Evolutionary conservation across 164 flowering plant species (phyloP).

Genomic region (Protea cynaroides): DNA sequence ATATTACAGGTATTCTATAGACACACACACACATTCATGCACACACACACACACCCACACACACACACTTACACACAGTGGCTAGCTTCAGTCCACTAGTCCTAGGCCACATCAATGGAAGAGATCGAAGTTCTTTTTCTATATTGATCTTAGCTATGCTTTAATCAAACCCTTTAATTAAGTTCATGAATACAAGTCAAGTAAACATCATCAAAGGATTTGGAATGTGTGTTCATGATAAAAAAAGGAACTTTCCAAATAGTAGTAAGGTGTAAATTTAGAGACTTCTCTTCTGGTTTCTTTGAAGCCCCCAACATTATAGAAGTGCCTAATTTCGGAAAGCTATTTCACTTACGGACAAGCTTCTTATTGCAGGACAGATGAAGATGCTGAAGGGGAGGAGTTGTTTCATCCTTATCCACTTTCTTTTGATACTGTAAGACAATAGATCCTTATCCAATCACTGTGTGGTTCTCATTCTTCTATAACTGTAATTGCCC

Average conservation of each 20-base stretch:
- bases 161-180: too few species aligned
- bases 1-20: slow-evolving; percentile 40
- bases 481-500: background rate
- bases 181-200: too few species aligned
- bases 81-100: too few species aligned
- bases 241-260: too few species aligned
- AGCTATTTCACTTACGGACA: background rate
- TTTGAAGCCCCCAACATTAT: background rate
- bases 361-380: slow-evolving; percentile 32
- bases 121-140: too few species aligned
- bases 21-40: too few species aligned
- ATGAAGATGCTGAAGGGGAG: slow-evolving; percentile 46
- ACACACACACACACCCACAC: too few species aligned
- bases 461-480: background rate
- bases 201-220: too few species aligned
- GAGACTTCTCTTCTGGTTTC: background rate
- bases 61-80: too few species aligned
- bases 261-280: background rate
- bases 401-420: slow-evolving; percentile 38
- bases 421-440: slow-evolving; percentile 25
- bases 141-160: too few species aligned
- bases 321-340: background rate
- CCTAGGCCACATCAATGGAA: too few species aligned
- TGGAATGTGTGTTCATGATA: too few species aligned
- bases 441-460: slow-evolving; percentile 5